Conservation (phyloP, 805 yeast species). For the Candida coleopterorum region DNA sequence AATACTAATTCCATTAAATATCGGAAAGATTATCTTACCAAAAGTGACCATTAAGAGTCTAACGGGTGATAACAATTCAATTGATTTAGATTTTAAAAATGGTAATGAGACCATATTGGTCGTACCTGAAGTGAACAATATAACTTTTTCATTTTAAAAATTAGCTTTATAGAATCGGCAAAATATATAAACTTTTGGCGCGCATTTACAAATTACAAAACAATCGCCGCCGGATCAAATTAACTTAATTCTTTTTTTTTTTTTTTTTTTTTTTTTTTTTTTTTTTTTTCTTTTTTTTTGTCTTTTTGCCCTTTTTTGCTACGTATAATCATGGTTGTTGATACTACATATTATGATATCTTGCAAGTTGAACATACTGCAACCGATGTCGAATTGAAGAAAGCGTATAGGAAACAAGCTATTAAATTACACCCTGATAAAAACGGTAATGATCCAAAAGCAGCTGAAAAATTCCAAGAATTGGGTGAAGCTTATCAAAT, state of each 20-base stretch:
- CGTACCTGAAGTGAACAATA: constrained; percentile 62
- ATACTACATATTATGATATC: constrained; percentile 80
- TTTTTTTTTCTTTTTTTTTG: neutral
- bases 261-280: too few species aligned
- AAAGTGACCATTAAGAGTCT: constrained; percentile 39
- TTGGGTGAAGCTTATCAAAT: constrained; percentile 68
- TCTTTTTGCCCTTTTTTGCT: neutral
- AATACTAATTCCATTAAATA: constrained; percentile 65
- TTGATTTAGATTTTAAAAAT: constrained; percentile 64
- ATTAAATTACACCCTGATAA: constrained; percentile 92
- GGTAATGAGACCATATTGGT: constrained; percentile 66
- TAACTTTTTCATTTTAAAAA: constrained; percentile 54
- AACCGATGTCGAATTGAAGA: constrained; percentile 76
- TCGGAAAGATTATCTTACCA: constrained; percentile 72
- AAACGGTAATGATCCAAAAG: constrained; percentile 89
- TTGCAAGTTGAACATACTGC: constrained; percentile 69
- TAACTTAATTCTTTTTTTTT: too few species aligned
- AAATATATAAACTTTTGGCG: too few species aligned
- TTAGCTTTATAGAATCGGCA: too few species aligned
- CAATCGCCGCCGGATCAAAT: neutral
- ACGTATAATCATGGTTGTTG: constrained; percentile 79
- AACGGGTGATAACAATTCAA: constrained; percentile 44
- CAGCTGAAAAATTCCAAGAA: constrained; percentile 82
- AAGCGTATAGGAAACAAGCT: constrained; percentile 89
- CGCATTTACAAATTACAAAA: neutral